Evolutionary conservation across 2,329 filamentous ascomycete species (phyloP).

Genomic region (Botryotinia globosa): DNA sequence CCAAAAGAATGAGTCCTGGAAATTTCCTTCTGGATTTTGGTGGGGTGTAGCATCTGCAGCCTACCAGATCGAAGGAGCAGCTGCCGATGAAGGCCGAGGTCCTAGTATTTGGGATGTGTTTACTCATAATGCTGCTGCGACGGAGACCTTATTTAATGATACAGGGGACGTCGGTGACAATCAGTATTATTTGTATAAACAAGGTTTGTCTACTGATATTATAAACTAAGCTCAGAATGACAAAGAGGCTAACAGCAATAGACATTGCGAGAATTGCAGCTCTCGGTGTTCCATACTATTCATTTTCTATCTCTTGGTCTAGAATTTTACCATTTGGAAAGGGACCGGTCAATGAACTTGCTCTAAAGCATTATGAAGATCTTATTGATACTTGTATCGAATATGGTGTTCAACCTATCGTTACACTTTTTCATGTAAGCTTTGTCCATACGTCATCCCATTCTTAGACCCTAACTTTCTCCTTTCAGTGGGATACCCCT

Average conservation of each 20-base stretch:
- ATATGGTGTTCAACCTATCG: slow-evolving; percentile 49
- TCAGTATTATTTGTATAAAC: slow-evolving; percentile 53
- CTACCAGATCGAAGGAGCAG: slow-evolving; percentile 47
- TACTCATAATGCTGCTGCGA: slow-evolving; percentile 26
- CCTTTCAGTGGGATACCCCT: slow-evolving; percentile 33
- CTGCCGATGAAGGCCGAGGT: slow-evolving; percentile 44
- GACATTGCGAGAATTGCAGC: slow-evolving; percentile 53
- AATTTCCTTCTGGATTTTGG: slow-evolving; percentile 42
- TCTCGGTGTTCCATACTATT: slow-evolving; percentile 51
- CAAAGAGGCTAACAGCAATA: slow-evolving; percentile 16
- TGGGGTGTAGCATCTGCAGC: slow-evolving; percentile 51
- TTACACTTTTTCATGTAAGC: slow-evolving; percentile 46
- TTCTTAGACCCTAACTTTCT: background rate
- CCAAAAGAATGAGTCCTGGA: slow-evolving; percentile 32
- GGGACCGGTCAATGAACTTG: slow-evolving; percentile 50
- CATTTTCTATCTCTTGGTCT: slow-evolving; percentile 53
- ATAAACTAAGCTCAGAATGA: background rate
- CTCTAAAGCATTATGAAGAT: slow-evolving; percentile 52
- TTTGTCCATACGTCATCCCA: background rate
- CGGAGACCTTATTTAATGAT: slow-evolving; percentile 40
- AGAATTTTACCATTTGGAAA: slow-evolving; percentile 51
- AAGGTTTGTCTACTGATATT: slow-evolving; percentile 41
- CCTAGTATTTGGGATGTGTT: slow-evolving; percentile 46
- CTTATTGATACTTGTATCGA: slow-evolving; percentile 50
- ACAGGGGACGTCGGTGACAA: slow-evolving; percentile 42